Base-by-base conservation (phyloP, 2,329 filamentous ascomycete genomes). In the Penicillium occitanis region DNA sequence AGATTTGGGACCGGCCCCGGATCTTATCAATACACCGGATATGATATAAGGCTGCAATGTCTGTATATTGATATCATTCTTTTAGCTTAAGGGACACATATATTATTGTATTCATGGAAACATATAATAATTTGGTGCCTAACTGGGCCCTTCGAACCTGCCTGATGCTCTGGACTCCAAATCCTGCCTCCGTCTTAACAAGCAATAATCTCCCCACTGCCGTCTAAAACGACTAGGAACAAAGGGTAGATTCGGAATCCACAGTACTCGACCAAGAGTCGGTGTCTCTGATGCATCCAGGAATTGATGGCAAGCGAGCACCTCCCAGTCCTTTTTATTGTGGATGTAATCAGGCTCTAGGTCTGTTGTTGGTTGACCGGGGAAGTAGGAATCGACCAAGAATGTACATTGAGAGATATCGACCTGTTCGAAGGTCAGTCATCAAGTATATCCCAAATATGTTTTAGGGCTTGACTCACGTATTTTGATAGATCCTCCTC, bases 401-500 rank as follows among this genome's bases (percentile, higher is more conserved):
- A 96, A 97, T 8, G 87, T 84, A 77, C 95, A 99, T 63, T 87
- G 83, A 33, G 84, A 83, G 51, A 96, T 80, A 67, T 94, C 88
- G 42, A 88, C 83, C 85, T 88, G 65, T 25, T 28, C 28, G 1
- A 2, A 25, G 6, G 10, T 44, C 19, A n/a, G 37, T 63, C 19
- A 65, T 22, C 5, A 22, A 33, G 19, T 48, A 61, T 61, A 10
- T 51, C 17, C 37, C 35, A 17, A 35, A 59, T 19, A 4, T 44
- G 5, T 8, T 10, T 8, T 30, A 19, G 2, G 13, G 25, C 13
- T 19, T 28, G 2, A 76, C 86, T 80, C 75, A 89, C 90, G 76
- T 98, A 96, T 86, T 98, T 99, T 67, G 87, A 86, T 68, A 85
- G 76, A 75, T 99, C 95, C 77, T 97, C 93, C 70, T 89, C 83